Percentiles rank a stretch among this genome's conserved stretches.
Conservation (phyloP, 2,329 filamentous ascomycete genomes). For the Claviceps arundinis region DNA sequence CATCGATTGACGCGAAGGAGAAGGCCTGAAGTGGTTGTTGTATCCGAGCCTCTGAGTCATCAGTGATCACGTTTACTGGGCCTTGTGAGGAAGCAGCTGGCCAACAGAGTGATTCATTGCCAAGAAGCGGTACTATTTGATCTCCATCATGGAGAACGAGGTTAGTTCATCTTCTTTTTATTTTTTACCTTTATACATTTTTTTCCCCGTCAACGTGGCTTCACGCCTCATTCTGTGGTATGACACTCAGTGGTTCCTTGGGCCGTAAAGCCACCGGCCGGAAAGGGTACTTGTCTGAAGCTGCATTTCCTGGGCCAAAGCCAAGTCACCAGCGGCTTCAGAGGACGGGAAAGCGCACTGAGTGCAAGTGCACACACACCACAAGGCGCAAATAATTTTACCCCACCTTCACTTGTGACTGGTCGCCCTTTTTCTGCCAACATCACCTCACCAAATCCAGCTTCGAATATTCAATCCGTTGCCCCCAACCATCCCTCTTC, state of each 20-base stretch:
- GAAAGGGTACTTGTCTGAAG: not conserved
- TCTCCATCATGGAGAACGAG: conserved; percentile 11
- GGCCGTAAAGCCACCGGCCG: not conserved
- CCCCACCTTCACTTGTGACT: conserved; percentile 7
- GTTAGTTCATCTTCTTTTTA: conserved; percentile 5
- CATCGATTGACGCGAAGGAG: not conserved
- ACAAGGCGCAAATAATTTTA: conserved; percentile 6
- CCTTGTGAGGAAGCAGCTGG: not conserved
- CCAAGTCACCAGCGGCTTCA: not conserved
- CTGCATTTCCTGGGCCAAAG: not conserved
- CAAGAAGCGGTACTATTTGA: not conserved
- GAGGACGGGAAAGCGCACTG: not conserved
- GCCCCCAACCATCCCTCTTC: not conserved
- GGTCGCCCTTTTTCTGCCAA: conserved; percentile 4
- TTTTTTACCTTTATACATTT: not conserved
- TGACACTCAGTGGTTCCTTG: not conserved
- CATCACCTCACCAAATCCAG: not conserved
- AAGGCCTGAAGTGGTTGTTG: not conserved
- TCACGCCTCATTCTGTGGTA: not conserved
- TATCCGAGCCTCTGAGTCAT: not conserved
- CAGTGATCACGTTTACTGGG: not conserved
- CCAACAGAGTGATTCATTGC: not conserved
- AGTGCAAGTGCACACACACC: not conserved
- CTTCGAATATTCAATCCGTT: not conserved
- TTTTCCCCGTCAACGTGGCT: not conserved